Evolutionary conservation across 306 rosid genomes (phyloP).

Genomic region (Sesbania bispinosa): DNA sequence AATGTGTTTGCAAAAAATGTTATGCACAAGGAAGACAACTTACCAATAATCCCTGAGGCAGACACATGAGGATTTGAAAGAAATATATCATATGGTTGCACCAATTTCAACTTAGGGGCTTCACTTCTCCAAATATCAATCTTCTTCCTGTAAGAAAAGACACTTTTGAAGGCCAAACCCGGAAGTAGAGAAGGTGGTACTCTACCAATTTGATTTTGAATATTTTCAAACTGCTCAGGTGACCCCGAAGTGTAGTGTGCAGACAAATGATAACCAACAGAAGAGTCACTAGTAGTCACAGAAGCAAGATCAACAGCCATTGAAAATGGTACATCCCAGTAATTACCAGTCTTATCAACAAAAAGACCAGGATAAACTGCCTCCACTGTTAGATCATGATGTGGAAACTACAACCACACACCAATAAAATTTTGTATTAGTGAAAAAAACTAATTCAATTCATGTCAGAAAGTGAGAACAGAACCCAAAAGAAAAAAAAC

Average conservation of each 20-base stretch:
- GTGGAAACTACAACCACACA: constrained; percentile 59
- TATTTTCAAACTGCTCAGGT: constrained; percentile 48
- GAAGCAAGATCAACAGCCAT: constrained; percentile 76
- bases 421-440: constrained; percentile 14
- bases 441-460: constrained; percentile 13
- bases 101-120: constrained; percentile 56
- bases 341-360: constrained; percentile 63
- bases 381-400: constrained; percentile 70
- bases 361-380: constrained; percentile 88
- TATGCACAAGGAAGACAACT: constrained; percentile 16
- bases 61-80: constrained; percentile 73
- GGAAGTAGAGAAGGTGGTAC: constrained; percentile 66
- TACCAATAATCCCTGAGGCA: constrained; percentile 77
- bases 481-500: neutral
- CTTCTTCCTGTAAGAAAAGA: constrained; percentile 58
- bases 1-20: neutral
- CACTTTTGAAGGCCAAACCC: constrained; percentile 69
- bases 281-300: constrained; percentile 48
- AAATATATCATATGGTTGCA: constrained; percentile 73
- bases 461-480: neutral
- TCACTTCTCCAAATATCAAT: constrained; percentile 73
- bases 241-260: constrained; percentile 57
- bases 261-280: constrained; percentile 62
- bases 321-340: constrained; percentile 88
- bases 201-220: constrained; percentile 26